Conservation (phyloP, 441 rosid species). For the Geranium incanum region DNA sequence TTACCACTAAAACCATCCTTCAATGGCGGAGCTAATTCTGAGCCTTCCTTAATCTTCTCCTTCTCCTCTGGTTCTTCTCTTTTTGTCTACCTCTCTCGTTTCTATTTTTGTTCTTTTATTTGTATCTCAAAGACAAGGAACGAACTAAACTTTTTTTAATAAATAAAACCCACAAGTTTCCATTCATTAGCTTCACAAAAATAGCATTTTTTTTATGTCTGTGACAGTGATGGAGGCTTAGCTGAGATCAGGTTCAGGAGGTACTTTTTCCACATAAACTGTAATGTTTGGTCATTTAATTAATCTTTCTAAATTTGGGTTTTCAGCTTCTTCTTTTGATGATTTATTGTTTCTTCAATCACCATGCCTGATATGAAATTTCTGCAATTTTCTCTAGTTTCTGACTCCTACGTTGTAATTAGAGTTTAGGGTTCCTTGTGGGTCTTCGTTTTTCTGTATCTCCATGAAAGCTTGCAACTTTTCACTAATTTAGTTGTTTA, state of each 20-base stretch:
- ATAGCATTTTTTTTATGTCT: neutral
- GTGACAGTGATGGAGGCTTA: neutral
- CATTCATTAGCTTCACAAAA: neutral
- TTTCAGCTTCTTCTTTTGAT: neutral
- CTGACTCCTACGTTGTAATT: neutral
- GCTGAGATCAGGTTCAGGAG: conserved; percentile 1
- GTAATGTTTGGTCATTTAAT: neutral
- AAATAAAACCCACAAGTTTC: too few relatives aligned
- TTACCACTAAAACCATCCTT: neutral
- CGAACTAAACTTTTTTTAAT: neutral
- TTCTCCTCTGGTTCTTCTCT: conserved; percentile 2
- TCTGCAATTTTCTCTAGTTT: neutral
- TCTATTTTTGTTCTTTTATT: neutral
- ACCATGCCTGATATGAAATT: neutral
- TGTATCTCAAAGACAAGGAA: neutral
- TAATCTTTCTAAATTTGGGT: neutral
- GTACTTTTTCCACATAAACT: neutral
- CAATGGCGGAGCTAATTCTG: conserved; percentile 1
- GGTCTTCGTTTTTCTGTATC: neutral
- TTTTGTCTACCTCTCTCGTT: neutral
- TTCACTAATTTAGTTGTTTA: neutral
- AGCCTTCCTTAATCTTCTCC: conserved; percentile 7
- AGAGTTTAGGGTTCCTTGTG: neutral
- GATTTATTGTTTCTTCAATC: neutral
- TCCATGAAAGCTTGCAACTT: neutral